Evolutionary conservation across 257 asterid genomes (phyloP).

Genomic region (Lycium barbarum): DNA sequence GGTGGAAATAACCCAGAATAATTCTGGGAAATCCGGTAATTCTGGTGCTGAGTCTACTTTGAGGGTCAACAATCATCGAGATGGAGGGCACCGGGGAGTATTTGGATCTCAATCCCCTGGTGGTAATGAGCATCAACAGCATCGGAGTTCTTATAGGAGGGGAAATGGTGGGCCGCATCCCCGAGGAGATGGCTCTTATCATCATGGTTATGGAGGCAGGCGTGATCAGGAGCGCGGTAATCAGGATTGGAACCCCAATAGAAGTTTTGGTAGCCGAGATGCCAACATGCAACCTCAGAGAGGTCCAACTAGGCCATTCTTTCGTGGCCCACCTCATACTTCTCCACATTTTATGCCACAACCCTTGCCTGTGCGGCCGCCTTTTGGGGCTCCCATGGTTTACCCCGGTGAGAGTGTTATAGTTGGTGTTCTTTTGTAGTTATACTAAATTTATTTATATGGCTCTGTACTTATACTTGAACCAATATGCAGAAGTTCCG

Average conservation of each 20-base stretch:
- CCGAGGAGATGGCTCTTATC: conserved; percentile 41
- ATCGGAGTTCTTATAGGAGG: conserved; percentile 60
- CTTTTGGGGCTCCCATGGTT: conserved; percentile 52
- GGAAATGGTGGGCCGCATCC: conserved; percentile 57
- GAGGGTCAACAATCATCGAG: conserved; percentile 33
- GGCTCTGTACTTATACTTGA: conserved; percentile 30
- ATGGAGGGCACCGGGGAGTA: conserved; percentile 59
- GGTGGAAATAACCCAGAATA: conserved; percentile 36
- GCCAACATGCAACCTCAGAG: conserved; percentile 39
- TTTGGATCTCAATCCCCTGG: conserved; percentile 44
- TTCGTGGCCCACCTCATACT: conserved; percentile 52
- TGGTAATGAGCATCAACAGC: conserved; percentile 63
- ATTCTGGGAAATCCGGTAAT: no score
- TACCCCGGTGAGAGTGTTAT: conserved; percentile 59
- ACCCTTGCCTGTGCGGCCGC: conserved; percentile 54
- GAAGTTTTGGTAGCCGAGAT: conserved; percentile 68
- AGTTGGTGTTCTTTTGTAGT: neutral
- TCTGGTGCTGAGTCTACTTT: no score
- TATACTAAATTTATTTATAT: neutral
- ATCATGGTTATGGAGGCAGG: conserved; percentile 48
- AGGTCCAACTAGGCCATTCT: conserved; percentile 55
- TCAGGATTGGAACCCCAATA: conserved; percentile 53
- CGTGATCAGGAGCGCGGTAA: conserved; percentile 72
- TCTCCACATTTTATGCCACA: conserved; percentile 48
- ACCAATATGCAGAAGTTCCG: conserved; percentile 56